Evolutionary conservation across 2,329 filamentous ascomycete genomes (phyloP), one percentile per base, ranked within the genome.

Genomic region (Pestalotiopsis sp.): DNA sequence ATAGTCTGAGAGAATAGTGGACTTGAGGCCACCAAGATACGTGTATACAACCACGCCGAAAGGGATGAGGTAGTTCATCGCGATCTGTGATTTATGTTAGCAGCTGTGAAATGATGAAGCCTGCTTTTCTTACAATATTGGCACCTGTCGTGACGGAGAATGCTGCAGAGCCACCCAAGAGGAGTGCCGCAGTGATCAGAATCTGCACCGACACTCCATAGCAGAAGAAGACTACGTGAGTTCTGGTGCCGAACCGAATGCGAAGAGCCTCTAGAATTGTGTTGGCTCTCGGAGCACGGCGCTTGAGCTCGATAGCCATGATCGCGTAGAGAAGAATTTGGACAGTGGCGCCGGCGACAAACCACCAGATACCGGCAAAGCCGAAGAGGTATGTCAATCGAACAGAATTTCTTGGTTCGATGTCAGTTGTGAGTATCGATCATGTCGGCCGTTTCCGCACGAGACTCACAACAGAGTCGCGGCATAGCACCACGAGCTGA

Each of bases 231-330:
- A 70, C 67, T 6, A 68, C 20, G 11, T 68, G 69, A 27, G 69
- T 70, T 17, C n/a, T 56, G 2, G 69, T 70, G 9, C 69, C 69
- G 31, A 70, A 70, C 1, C 69, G 57, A 17, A 70, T 68, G 9
- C 69, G 58, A 5, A 70, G 31, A 20, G 62, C 69, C 27, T 70
- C 66, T 3, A 70, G 57, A 4, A 70, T 70, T 3, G 69, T 70
- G 56, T 70, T 67, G 27, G 69, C 69, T 17, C 69, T 45, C 1
- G 69, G 69, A 7, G 69, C 69, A 13, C 69, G 45, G 20, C 69
- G 63, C 67, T 68, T 70, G 56, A 70, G 69, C 56, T 70, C 69
- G 62, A 72, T 68, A 20, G 70, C 70, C 61, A 68, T 69, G 62
- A 72, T 72, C 36, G 69, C 70, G 14, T 69, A 69, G n/a, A 69